Percentiles rank a stretch among this genome's conserved stretches.
phyloP scores from a whole-genome alignment of 768 basidiomycete genomes.

The Collybia sordida region DNA sequence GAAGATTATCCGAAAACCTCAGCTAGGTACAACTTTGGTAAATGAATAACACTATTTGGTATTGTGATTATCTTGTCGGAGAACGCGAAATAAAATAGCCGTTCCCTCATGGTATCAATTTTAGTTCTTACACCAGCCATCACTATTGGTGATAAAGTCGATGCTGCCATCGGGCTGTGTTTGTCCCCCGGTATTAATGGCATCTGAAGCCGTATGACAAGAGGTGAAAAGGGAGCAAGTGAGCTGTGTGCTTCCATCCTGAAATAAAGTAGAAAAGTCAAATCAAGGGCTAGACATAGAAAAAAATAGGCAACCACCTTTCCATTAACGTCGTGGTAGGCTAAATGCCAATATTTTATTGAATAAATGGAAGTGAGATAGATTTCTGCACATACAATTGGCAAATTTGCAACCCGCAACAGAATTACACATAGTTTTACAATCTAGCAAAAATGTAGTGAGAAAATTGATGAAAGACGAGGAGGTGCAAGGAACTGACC shows the following conservation, averaged over 20 bases:
- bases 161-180: slow-evolving; percentile 31
- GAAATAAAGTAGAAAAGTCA: background rate
- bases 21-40: no score
- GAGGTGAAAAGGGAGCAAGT: slow-evolving; percentile 32
- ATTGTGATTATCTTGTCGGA: no score
- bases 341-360: slow-evolving; percentile 11
- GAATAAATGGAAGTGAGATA: background rate
- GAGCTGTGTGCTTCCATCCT: slow-evolving; percentile 33
- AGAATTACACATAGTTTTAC: slow-evolving; percentile 29
- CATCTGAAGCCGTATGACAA: slow-evolving; percentile 25
- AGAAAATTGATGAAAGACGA: background rate
- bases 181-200: slow-evolving; percentile 32
- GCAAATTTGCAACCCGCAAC: slow-evolving; percentile 29
- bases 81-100: no score
- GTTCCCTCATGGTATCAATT: background rate
- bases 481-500: slow-evolving; percentile 13
- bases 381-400: slow-evolving; percentile 24
- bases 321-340: slow-evolving; percentile 35
- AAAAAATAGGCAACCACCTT: slow-evolving; percentile 19
- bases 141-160: slow-evolving; percentile 28
- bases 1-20: no score
- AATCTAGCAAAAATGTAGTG: slow-evolving; percentile 19
- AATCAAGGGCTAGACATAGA: background rate
- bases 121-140: slow-evolving; percentile 29
- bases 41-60: no score